Evolutionary conservation across 139 green algal species (phyloP).

Genomic region (Picochlorum sp.): DNA sequence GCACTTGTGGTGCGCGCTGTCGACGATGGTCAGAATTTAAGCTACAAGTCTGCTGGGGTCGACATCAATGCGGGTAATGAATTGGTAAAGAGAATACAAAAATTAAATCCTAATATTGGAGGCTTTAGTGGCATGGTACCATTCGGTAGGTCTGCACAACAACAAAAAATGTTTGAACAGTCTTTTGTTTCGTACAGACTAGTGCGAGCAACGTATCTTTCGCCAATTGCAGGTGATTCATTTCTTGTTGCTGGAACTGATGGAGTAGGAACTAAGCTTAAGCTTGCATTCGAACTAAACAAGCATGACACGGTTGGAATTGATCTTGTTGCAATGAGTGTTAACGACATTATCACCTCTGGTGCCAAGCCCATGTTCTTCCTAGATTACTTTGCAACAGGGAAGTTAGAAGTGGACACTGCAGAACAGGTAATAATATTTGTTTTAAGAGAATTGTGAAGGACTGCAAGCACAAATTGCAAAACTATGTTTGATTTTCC

Average conservation of each 20-base stretch:
- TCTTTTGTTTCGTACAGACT: neutral
- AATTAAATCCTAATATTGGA: conserved; percentile 85
- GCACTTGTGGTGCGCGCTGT: neutral
- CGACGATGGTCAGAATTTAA: conserved; percentile 20
- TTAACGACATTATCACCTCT: conserved; percentile 94
- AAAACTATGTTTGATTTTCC: too few species aligned
- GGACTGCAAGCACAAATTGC: too few species aligned
- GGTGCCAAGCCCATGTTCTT: conserved; percentile 97
- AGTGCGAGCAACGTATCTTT: too few species aligned
- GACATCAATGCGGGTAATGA: conserved; percentile 96
- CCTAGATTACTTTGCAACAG: conserved; percentile 95
- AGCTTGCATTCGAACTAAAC: conserved; percentile 91
- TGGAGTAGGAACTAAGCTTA: conserved; percentile 96
- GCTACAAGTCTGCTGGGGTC: conserved; percentile 85
- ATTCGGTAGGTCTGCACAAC: conserved; percentile 55
- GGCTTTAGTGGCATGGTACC: conserved; percentile 92
- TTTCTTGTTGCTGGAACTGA: conserved; percentile 95
- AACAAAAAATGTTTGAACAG: neutral
- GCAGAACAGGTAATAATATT: conserved; percentile 64
- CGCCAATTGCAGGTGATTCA: conserved; percentile 54
- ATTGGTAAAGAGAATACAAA: conserved; percentile 85
- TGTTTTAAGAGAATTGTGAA: conserved; percentile 10
- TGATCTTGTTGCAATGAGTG: conserved; percentile 93
- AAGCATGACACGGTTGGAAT: conserved; percentile 97
- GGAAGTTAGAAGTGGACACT: conserved; percentile 82